A percentile compares a stretch with the other conserved stretches of the same genome.
Conservation (phyloP, 202 grass and related monocot species). For the Musa balbisiana region DNA sequence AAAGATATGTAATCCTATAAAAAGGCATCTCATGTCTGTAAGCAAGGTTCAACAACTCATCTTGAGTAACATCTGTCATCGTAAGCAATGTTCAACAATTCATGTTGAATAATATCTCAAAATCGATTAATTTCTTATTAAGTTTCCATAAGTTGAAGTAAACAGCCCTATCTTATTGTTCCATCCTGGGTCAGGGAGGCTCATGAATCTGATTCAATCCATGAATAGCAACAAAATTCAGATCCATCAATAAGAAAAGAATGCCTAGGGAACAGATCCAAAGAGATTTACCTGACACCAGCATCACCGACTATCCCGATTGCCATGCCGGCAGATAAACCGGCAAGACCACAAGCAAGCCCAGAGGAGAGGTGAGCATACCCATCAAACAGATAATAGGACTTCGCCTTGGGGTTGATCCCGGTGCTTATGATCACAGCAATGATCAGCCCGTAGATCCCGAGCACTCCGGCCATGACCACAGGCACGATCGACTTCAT, state of each 20-base stretch:
- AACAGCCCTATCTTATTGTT: too few relatives aligned
- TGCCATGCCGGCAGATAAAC: constrained; percentile 48
- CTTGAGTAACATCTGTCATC: too few relatives aligned
- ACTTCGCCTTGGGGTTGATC: constrained; percentile 42
- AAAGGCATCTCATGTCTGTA: too few relatives aligned
- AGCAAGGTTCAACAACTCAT: too few relatives aligned
- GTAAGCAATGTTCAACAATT: too few relatives aligned
- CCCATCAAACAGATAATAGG: constrained; percentile 53
- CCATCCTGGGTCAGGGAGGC: too few relatives aligned
- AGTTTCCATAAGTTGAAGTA: too few relatives aligned
- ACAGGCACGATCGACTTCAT: constrained; percentile 57
- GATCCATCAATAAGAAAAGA: neutral
- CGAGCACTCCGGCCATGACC: constrained; percentile 61
- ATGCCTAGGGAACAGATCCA: neutral
- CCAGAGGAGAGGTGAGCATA: constrained; percentile 46
- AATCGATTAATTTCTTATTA: too few relatives aligned
- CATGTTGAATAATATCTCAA: too few relatives aligned
- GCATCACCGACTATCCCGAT: constrained; percentile 61
- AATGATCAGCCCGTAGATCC: constrained; percentile 46
- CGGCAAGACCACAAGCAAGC: constrained; percentile 33
- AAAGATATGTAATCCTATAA: too few relatives aligned
- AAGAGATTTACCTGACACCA: constrained; percentile 27
- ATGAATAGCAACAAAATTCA: neutral
- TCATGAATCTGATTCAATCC: neutral
- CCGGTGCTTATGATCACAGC: constrained; percentile 43